These are phyloP conservation scores for Colletotrichum viniferum DNA, from an alignment of 2,329 filamentous ascomycete genomes.

Conservation along the genomic window DNA sequence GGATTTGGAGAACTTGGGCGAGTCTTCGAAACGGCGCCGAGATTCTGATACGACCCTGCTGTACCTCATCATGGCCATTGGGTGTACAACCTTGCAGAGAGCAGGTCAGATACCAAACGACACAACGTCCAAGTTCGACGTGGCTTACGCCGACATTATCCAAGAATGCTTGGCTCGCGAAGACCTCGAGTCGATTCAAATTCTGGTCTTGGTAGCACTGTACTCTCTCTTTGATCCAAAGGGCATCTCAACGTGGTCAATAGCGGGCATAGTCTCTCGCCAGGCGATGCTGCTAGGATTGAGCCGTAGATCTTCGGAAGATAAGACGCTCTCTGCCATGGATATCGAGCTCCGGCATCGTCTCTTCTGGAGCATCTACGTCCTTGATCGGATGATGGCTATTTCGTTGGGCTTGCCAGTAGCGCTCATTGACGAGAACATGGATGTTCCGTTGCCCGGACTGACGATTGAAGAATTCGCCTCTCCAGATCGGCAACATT, in stretches of 20 bases:
- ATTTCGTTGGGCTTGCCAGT: slow-evolving; percentile 43
- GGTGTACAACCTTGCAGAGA: slow-evolving; percentile 46
- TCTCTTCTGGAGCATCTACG: slow-evolving; percentile 49
- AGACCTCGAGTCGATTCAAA: slow-evolving; percentile 41
- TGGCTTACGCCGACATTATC: slow-evolving; percentile 44
- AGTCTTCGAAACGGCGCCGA: slow-evolving; percentile 25
- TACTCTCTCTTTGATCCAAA: slow-evolving; percentile 48
- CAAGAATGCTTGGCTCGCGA: slow-evolving; percentile 41
- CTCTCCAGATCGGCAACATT: slow-evolving; percentile 38
- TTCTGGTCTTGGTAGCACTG: slow-evolving; percentile 44
- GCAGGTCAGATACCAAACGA: slow-evolving; percentile 43
- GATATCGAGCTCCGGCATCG: slow-evolving; percentile 40
- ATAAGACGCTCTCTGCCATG: slow-evolving; percentile 27
- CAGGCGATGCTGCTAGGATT: slow-evolving; percentile 44
- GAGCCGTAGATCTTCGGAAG: slow-evolving; percentile 33
- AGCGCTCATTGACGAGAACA: slow-evolving; percentile 42
- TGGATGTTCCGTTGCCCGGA: slow-evolving; percentile 45
- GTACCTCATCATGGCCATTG: slow-evolving; percentile 51
- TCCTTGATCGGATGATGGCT: slow-evolving; percentile 50
- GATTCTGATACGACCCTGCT: slow-evolving; percentile 39
- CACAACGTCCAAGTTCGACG: slow-evolving; percentile 34
- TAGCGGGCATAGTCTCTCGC: slow-evolving; percentile 43
- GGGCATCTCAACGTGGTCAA: slow-evolving; percentile 42
- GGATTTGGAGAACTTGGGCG: slow-evolving; percentile 35
- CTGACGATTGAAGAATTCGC: slow-evolving; percentile 51